Conservation (phyloP, 129 eudicot genomes). For the Rutidosis leptorrhynchoides region DNA sequence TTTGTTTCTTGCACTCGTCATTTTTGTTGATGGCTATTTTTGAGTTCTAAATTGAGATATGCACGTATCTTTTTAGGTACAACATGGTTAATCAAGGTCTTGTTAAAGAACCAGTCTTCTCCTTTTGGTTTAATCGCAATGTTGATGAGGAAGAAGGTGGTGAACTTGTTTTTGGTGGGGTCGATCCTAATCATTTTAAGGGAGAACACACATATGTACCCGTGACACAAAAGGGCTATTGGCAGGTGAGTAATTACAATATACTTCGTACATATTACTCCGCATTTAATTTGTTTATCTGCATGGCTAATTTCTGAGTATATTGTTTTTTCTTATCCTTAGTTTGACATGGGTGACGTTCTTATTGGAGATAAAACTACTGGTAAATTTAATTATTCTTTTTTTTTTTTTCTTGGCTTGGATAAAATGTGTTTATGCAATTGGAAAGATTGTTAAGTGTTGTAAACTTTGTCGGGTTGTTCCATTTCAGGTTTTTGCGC, state of each 20-base stretch:
- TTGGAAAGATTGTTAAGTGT: not conserved
- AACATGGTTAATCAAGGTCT: no score
- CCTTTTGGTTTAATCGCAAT: conserved; percentile 95
- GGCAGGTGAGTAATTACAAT: conserved; percentile 62
- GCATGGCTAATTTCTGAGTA: conserved; percentile 19
- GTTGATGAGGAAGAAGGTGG: conserved; percentile 83
- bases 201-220: conserved; percentile 88
- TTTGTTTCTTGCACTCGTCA: not conserved
- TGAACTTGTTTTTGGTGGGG: conserved; percentile 93
- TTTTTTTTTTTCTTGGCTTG: conserved; percentile 8
- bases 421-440: conserved; percentile 4
- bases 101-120: conserved; percentile 74
- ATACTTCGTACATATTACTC: not conserved
- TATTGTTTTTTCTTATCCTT: conserved; percentile 31
- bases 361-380: conserved; percentile 69
- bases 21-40: not conserved
- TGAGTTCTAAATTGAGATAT: not conserved
- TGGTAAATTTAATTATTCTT: conserved; percentile 41
- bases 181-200: conserved; percentile 81
- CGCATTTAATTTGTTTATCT: conserved; percentile 10
- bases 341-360: conserved; percentile 97
- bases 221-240: conserved; percentile 87
- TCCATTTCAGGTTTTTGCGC: conserved; percentile 69
- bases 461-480: conserved; percentile 15
- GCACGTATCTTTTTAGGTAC: conserved; percentile 50